Conservation (phyloP, 139 green algal species). For the Chlamydomonas schloesseri region DNA sequence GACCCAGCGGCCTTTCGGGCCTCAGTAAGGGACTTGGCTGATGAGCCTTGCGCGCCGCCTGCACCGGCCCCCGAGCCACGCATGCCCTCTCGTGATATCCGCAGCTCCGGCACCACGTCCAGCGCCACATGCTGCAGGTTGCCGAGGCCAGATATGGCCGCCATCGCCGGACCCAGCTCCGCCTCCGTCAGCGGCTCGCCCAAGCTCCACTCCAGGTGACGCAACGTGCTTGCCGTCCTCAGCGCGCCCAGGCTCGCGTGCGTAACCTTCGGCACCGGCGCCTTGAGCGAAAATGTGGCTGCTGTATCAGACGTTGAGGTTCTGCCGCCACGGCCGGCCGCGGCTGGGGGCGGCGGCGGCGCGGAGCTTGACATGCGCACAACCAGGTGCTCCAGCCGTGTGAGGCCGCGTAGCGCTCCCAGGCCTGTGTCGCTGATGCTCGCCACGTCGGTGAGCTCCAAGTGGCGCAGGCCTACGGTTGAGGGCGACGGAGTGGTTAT, state of each 20-base stretch:
- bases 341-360: too few relatives aligned
- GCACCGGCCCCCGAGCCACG: background rate
- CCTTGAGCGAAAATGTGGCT: background rate
- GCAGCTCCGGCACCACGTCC: slow-evolving; percentile 19
- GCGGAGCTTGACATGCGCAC: background rate
- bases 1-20: too few relatives aligned
- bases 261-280: background rate
- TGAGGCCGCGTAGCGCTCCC: background rate
- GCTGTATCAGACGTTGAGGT: background rate
- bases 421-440: slow-evolving; percentile 2
- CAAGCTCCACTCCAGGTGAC: slow-evolving; percentile 42
- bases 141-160: background rate
- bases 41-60: background rate
- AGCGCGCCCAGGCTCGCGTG: slow-evolving; percentile 4
- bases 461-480: slow-evolving; percentile 8
- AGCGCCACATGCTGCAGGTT: slow-evolving; percentile 27
- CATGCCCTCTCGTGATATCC: background rate
- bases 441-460: slow-evolving; percentile 36
- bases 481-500: background rate
- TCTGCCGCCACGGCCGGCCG: too few relatives aligned
- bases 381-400: slow-evolving; percentile 34
- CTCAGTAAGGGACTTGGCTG: too few relatives aligned
- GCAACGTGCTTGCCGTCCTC: background rate
- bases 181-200: background rate
- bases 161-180: background rate